These are phyloP conservation scores for Silene uniflora DNA, from an alignment of 148 eudicot species.

Conservation along the genomic window DNA sequence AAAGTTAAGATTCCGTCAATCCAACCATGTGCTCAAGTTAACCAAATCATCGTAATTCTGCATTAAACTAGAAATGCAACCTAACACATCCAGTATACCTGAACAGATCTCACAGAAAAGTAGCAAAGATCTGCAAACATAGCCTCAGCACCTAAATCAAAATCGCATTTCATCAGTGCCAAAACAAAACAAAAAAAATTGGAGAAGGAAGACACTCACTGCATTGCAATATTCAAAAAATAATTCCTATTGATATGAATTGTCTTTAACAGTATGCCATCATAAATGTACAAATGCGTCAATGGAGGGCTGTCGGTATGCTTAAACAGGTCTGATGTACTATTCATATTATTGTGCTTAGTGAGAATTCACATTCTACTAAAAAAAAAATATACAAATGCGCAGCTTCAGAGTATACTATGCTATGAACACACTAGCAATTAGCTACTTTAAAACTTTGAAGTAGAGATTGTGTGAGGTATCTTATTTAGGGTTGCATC, in stretches of 20 bases:
- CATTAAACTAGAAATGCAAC: background rate
- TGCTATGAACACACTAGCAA: background rate
- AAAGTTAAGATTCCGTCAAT: background rate
- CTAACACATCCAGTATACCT: conserved; percentile 42
- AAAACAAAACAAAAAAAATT: background rate
- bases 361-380: too few species aligned
- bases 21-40: background rate
- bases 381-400: conserved; percentile 11
- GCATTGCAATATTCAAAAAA: conserved; percentile 4
- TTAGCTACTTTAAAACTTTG: background rate
- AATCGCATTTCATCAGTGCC: conserved; percentile 7
- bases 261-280: background rate
- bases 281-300: conserved; percentile 6
- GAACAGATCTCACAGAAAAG: conserved; percentile 96
- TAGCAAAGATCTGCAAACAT: conserved; percentile 99
- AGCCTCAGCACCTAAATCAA: conserved; percentile 87
- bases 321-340: too few species aligned
- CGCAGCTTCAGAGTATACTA: background rate
- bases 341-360: too few species aligned
- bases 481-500: background rate
- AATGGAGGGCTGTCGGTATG: too few species aligned
- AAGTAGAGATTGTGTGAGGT: background rate
- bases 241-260: background rate
- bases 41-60: conserved; percentile 1
- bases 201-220: background rate